A percentile compares a stretch with the other conserved stretches of the same genome.
These are phyloP conservation scores for Heterobasidion annosum DNA, from an alignment of 1,284 basidiomycete genomes.

Conservation along the genomic window DNA sequence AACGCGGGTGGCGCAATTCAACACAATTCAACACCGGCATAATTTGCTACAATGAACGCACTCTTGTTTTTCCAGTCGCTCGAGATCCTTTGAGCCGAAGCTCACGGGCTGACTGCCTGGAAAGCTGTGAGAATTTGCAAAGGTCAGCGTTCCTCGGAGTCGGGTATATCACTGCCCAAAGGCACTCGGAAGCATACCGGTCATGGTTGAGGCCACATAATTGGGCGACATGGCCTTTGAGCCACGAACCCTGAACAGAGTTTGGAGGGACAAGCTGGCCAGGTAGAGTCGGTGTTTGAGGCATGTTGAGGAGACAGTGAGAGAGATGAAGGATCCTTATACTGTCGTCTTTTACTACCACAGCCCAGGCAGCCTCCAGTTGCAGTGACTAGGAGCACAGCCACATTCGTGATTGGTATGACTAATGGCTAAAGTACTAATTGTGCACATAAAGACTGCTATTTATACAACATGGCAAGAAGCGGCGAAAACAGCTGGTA, in stretches of 20 bases:
- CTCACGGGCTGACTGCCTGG: constrained; percentile 93
- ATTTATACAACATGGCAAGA: no score
- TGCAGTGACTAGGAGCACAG: no score
- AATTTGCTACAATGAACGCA: constrained; percentile 29
- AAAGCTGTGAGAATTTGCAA: constrained; percentile 38
- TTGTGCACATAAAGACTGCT: no score
- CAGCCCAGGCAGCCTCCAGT: no score
- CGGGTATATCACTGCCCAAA: not conserved
- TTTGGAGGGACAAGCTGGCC: constrained; percentile 44
- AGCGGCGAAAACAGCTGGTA: no score
- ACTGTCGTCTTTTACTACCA: not conserved
- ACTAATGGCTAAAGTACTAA: no score
- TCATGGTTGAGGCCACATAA: constrained; percentile 58
- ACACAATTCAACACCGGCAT: not conserved
- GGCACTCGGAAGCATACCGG: constrained; percentile 28
- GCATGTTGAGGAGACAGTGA: constrained; percentile 20
- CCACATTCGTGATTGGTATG: no score
- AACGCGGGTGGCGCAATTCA: constrained; percentile 4
- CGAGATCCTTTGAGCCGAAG: constrained; percentile 64
- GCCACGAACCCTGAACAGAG: constrained; percentile 52
- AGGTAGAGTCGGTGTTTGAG: constrained; percentile 55
- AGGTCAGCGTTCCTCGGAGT: constrained; percentile 2
- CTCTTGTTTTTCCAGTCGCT: constrained; percentile 79
- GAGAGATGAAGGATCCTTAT: not conserved
- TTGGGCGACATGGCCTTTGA: constrained; percentile 52